Conservation (phyloP, 805 yeast species). For the Suhomyces xylopsoci region DNA sequence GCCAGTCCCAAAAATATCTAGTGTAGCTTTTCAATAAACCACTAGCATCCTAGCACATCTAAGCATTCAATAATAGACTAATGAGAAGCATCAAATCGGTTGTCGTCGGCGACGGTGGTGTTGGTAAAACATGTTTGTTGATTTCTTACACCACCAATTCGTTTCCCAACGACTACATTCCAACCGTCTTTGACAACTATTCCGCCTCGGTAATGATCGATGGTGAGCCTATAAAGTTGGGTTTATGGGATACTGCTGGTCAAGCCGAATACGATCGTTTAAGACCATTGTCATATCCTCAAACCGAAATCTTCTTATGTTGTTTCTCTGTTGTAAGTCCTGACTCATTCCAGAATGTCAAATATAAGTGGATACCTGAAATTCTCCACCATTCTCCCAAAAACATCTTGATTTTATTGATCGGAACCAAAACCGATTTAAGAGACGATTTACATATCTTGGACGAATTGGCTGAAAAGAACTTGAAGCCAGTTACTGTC, state of each 20-base stretch:
- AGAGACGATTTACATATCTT: conserved; percentile 78
- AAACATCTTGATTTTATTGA: conserved; percentile 63
- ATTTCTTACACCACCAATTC: conserved; percentile 90
- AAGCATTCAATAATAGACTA: neutral
- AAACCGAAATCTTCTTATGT: conserved; percentile 81
- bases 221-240: conserved; percentile 77
- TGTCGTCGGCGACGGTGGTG: conserved; percentile 94
- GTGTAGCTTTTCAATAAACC: neutral
- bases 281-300: conserved; percentile 88
- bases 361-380: conserved; percentile 77
- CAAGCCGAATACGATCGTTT: conserved; percentile 89
- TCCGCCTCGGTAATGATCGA: conserved; percentile 82
- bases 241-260: conserved; percentile 96
- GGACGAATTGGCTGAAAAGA: conserved; percentile 61
- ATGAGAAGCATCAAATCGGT: conserved; percentile 92
- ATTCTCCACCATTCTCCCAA: conserved; percentile 78
- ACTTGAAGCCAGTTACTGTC: conserved; percentile 57
- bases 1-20: neutral
- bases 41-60: neutral
- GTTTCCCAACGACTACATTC: conserved; percentile 89
- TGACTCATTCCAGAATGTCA: conserved; percentile 74
- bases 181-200: conserved; percentile 91
- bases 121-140: conserved; percentile 86
- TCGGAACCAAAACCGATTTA: conserved; percentile 87
- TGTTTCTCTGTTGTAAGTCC: conserved; percentile 86